A percentile compares a stretch with the other conserved stretches of the same genome.
Evolutionary conservation across 148 eudicot species (phyloP).

Genomic region (Arbutus unedo): DNA sequence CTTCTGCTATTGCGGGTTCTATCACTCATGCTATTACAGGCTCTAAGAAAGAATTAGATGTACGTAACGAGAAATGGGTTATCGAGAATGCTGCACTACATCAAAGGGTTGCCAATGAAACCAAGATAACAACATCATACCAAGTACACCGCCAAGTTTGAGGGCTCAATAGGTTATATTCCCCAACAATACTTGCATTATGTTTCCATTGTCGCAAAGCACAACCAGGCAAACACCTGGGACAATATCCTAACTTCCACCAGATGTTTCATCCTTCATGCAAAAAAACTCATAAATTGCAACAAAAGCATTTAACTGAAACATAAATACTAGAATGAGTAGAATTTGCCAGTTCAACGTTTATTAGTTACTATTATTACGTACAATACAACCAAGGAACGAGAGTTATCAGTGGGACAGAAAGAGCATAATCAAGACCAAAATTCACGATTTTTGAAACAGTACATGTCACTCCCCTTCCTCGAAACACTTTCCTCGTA

Average conservation of each 20-base stretch:
- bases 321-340: background rate
- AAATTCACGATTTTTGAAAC: conserved; percentile 57
- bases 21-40: no score
- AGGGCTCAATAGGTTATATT: background rate
- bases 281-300: background rate
- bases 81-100: no score
- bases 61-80: no score
- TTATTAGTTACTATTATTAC: background rate
- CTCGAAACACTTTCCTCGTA: conserved; percentile 27
- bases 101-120: no score
- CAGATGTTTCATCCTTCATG: background rate
- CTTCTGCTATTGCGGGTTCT: no score
- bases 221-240: background rate
- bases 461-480: conserved; percentile 25
- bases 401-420: background rate
- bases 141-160: background rate
- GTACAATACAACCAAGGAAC: background rate
- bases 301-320: background rate
- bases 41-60: no score
- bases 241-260: background rate
- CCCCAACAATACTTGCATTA: background rate
- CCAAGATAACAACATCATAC: background rate
- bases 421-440: conserved; percentile 39
- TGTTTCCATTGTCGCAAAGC: background rate
- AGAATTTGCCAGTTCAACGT: background rate